These are phyloP conservation scores for Pestalotiopsis sp. DNA, from an alignment of 2,329 filamentous ascomycete species.

Conservation along the genomic window DNA sequence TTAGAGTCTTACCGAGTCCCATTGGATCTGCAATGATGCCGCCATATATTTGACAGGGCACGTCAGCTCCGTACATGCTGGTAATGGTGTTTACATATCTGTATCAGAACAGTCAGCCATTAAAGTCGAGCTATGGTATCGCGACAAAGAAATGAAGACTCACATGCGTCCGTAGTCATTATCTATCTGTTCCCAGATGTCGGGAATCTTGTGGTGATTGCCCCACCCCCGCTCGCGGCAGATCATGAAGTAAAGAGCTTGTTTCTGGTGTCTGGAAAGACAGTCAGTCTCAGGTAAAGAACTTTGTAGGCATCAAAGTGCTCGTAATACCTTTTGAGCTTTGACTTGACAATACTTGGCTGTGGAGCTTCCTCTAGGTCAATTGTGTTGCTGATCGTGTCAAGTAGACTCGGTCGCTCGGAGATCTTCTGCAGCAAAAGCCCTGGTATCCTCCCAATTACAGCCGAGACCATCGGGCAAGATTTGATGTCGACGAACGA, in stretches of 20 bases:
- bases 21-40: constrained; percentile 50
- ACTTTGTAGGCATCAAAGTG: fast-evolving
- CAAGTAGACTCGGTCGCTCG: background rate
- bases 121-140: too few relatives aligned
- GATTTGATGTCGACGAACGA: constrained; percentile 19
- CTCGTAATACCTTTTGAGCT: background rate
- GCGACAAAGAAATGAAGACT: background rate
- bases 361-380: background rate
- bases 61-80: constrained; percentile 24
- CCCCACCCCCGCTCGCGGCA: constrained; percentile 39
- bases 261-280: constrained; percentile 39
- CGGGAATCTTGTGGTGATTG: constrained; percentile 24
- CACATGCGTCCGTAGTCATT: constrained; percentile 24
- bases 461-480: constrained; percentile 17
- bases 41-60: constrained; percentile 39
- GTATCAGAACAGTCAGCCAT: background rate
- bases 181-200: constrained; percentile 35
- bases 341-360: background rate
- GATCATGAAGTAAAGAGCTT: constrained; percentile 45
- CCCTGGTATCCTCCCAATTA: background rate
- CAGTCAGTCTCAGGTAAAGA: background rate
- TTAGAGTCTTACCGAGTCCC: constrained; percentile 49
- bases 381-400: background rate
- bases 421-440: background rate
- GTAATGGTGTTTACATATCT: background rate